Base-by-base conservation (phyloP, 176 grass and related monocot species). In the Pharus latifolius region DNA sequence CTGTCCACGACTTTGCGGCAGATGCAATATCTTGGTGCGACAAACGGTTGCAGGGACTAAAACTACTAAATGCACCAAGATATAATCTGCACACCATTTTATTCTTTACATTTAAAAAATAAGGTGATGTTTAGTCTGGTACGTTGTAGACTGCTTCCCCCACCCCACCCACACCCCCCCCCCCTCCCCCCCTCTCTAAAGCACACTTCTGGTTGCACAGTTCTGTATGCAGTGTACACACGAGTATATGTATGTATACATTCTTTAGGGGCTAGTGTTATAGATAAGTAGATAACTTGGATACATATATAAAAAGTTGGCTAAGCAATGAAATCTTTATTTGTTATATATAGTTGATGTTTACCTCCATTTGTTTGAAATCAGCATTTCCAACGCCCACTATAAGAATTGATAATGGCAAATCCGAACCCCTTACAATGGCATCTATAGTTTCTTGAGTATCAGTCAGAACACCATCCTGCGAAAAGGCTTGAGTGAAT, bases 321-420 rank as follows among this genome's bases (percentile, higher is more conserved):
- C 49, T 11, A 23, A 49, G 17, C 50, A 80, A 49, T 49, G 27
- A 48, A 60, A 59, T 47, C 7, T 79, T 27, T 28, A 49, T 49
- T 27, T 19, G 4, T 5, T 56, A 26, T 37, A 44, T 15, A 46
- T 43, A 11, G 41, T 48, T 31, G 23, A 72, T 7, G 17, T 54
- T 76, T 94, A 91, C 95, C 87, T 91, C 84, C 90, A 99, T 99
- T 86, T 94, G 82, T 42, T 80, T 91, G 69, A 91, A 99, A 88
- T 99, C 90, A 18, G 87, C 90, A 73, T 71, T 77, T 76, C 87
- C 96, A 20, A 99, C 96, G 7, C 90, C 96, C 19, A 95, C 90
- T 15, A 95, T 95, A 58, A 99, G 96, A 82, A 99, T 95, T 16
- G 90, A 99, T 75, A 95, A 67, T 16, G 96, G 96, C 59, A 99